phyloP scores from a whole-genome alignment of 345 rosid species.

The Cardamine chenopodiifolia region DNA sequence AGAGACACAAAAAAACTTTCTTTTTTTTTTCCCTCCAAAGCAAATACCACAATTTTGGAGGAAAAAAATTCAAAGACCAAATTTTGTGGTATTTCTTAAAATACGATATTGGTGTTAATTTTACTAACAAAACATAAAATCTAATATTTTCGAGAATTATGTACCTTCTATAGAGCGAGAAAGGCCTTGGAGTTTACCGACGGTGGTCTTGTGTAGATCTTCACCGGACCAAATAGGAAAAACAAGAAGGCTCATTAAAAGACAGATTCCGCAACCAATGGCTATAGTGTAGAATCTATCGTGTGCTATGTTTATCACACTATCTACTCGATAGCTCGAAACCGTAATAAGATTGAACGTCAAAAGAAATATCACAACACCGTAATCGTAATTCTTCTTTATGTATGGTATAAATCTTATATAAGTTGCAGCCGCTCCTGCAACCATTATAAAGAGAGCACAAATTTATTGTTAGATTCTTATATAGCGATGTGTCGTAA shows the following conservation, averaged over 20 bases:
- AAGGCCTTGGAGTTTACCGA: slow-evolving; percentile 70
- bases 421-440: slow-evolving; percentile 78
- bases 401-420: slow-evolving; percentile 75
- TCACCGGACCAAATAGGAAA: slow-evolving; percentile 91
- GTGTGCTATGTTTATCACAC: slow-evolving; percentile 66
- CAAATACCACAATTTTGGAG: neutral
- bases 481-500: neutral
- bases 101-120: neutral
- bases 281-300: slow-evolving; percentile 70
- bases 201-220: slow-evolving; percentile 76
- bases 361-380: slow-evolving; percentile 82
- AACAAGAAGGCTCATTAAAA: slow-evolving; percentile 68
- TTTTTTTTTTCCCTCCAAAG: too few relatives aligned
- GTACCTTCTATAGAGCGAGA: slow-evolving; percentile 76
- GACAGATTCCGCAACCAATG: slow-evolving; percentile 76
- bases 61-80: neutral
- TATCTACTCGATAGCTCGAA: slow-evolving; percentile 68
- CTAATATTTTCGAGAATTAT: too few relatives aligned
- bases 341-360: slow-evolving; percentile 83
- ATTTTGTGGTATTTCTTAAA: neutral
- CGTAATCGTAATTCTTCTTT: slow-evolving; percentile 88
- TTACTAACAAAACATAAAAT: neutral
- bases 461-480: neutral
- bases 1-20: neutral
- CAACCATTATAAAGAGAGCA: neutral